Evolutionary conservation across 805 yeast species (phyloP), one percentile per base, ranked within the genome.

Genomic region (Saccharomycopsis babjevae): DNA sequence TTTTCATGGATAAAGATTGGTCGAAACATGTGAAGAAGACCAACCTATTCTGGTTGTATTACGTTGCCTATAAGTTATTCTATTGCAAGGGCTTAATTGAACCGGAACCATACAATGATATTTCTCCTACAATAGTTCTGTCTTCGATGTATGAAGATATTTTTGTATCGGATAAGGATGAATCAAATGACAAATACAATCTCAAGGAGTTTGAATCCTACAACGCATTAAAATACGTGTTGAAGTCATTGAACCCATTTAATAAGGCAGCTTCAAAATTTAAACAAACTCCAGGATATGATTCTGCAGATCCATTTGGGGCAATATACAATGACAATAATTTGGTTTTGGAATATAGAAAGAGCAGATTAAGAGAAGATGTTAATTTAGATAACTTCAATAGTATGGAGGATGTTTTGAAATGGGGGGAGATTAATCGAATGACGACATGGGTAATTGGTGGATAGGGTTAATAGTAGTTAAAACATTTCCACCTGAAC

Each of bases 41-140:
- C 34, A 86, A 85, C 66, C 68, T 85, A 18, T 67, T 80, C 38
- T 86, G 92, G 92, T 71, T 86, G 54, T 84, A 83, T 65, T 85
- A 84, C 67, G 62, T 86, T n/a, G 74, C 78, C 42, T 80, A 79
- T 58, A 77, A 79, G 62, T 66, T 85, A 60, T 57, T 83, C 10
- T 70, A 77, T 59, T 70, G 69, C 59, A 83, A 82, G 46, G 34
- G 38, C 16, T 58, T 62, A 30, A 57, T n/a, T 25, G 50, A 59
- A 38, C 42, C 50, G 16, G 34, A 43, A 63, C 61, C 15, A 11
- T 20, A 18, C 32, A 10, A 25, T 7, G 32, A 36, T 32, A 36
- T 20, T 34, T 20, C 54, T 20, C 5, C 32, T 20, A 11, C 36
- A 57, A 34, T 20, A 43, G 50, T 39, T 5, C 16, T 39, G 22